Evolutionary conservation across 257 asterid genomes (phyloP).

Genomic region (Solanum bulbocastanum): DNA sequence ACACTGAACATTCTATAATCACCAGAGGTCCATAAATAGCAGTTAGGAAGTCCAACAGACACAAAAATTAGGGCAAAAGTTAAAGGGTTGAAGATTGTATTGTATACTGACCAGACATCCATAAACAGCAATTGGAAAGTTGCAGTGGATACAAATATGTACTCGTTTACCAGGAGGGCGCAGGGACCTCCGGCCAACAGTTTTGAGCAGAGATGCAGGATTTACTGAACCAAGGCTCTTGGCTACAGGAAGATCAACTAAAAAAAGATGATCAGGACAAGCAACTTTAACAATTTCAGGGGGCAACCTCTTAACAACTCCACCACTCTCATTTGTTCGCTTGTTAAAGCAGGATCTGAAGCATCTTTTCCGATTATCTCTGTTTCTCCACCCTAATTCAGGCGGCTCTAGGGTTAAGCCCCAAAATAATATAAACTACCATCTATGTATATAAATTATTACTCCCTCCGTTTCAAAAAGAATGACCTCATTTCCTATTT

Average conservation of each 20-base stretch:
- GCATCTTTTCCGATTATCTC: conserved; percentile 29
- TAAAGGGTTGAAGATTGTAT: not conserved
- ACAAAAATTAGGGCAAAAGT: not conserved
- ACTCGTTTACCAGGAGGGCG: conserved; percentile 92
- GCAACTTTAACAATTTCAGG: conserved; percentile 76
- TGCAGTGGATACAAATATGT: conserved; percentile 85
- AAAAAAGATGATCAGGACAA: conserved; percentile 87
- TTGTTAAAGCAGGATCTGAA: conserved; percentile 87
- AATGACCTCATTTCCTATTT: too few relatives aligned
- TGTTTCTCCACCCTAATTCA: not conserved
- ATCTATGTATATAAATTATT: not conserved
- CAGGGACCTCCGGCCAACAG: conserved; percentile 77
- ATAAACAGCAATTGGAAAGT: conserved; percentile 81
- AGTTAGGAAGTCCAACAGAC: not conserved
- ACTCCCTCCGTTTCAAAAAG: too few relatives aligned
- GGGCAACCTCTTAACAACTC: conserved; percentile 37
- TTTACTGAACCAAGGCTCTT: conserved; percentile 64
- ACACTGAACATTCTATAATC: not conserved
- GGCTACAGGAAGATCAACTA: conserved; percentile 96
- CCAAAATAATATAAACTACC: not conserved
- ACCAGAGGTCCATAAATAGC: not conserved
- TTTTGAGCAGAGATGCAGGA: conserved; percentile 49
- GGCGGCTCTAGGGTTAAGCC: not conserved
- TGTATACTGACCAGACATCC: conserved; percentile 67
- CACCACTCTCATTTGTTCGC: conserved; percentile 64